Base-by-base conservation (phyloP, 306 rosid genomes). In the Quercus gilva region DNA sequence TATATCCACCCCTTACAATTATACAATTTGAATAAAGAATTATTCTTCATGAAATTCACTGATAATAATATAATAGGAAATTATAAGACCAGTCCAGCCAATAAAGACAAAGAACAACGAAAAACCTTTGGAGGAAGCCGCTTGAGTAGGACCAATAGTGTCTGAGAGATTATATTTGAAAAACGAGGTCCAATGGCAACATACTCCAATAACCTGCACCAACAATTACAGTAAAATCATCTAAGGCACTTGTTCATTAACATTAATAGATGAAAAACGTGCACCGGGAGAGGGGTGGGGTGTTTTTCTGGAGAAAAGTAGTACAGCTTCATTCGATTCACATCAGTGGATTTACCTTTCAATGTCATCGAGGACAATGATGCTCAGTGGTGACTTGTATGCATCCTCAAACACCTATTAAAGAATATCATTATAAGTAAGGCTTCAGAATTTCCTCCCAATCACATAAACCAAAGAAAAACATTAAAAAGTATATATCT, bases 331-430 rank as follows among this genome's bases (percentile, higher is more conserved):
- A 69, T 52, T 11, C 20, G 2, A 59, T 13, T 19, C 60, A 55
- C 8, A 68, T 56, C 29, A 69, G 78, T 76, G 72, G 71, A 73
- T 49, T 74, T 77, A 96, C 99, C 97, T 90, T 81, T 96, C 99
- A 87, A 96, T 90, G 78, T 93, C 92, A 87, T 96, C 99, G n/a
- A 96, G 98, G 84, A 96, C 78, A 74, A 96, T 87, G 63, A 96
- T 91, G 87, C 99, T 96, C 91, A 91, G 75, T 17, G 99, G 99
- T 67, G 98, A 96, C 88, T 92, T 93, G 91, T 96, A 91, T 43
- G 98, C 99, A 86, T 96, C 99, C 89, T 96, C 99, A 85, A 96
- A 96, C 79, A 93, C 91, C 99, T 96, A 75, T 78, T 20, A 74
- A 35, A 86, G 74, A 74, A 68, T 63, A 78, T 20, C 41, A 76